phyloP scores from a whole-genome alignment of 768 basidiomycete genomes.

The Russula earlei region DNA sequence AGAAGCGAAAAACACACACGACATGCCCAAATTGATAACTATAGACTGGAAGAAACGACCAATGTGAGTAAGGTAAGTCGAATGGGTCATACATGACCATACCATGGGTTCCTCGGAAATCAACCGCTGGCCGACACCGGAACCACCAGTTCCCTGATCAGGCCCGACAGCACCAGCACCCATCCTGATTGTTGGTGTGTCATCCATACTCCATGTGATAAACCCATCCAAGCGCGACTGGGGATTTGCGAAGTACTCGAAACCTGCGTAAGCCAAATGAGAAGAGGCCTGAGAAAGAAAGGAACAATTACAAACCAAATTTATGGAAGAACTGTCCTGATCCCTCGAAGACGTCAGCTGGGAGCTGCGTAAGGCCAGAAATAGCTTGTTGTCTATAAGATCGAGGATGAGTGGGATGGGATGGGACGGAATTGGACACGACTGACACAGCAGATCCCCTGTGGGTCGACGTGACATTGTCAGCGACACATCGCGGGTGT shows the following conservation, averaged over 20 bases:
- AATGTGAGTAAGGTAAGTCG: neutral
- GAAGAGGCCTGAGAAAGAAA: neutral
- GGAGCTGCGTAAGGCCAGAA: slow-evolving; percentile 37
- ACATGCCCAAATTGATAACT: slow-evolving; percentile 55
- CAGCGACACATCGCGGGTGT: neutral
- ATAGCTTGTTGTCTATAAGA: slow-evolving; percentile 37
- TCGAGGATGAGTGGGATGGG: neutral
- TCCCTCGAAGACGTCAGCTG: slow-evolving; percentile 49
- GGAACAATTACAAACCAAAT: slow-evolving; percentile 29
- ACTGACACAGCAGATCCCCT: slow-evolving; percentile 43
- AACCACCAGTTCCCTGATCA: slow-evolving; percentile 32
- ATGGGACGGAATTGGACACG: neutral
- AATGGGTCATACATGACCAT: neutral
- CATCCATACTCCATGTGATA: slow-evolving; percentile 69
- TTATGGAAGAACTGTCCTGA: slow-evolving; percentile 42
- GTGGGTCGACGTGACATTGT: neutral
- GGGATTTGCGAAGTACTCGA: slow-evolving; percentile 67
- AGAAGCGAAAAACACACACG: slow-evolving; percentile 28
- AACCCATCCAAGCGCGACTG: slow-evolving; percentile 44
- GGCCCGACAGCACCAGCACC: slow-evolving; percentile 47
- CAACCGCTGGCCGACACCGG: slow-evolving; percentile 49
- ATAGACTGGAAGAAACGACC: slow-evolving; percentile 30
- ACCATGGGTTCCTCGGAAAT: slow-evolving; percentile 48
- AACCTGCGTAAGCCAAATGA: slow-evolving; percentile 33
- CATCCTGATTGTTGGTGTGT: slow-evolving; percentile 40